Evolutionary conservation across 2,329 filamentous ascomycete species (phyloP), one percentile per base, ranked within the genome.

Genomic region (Aureobasidium sp.): DNA sequence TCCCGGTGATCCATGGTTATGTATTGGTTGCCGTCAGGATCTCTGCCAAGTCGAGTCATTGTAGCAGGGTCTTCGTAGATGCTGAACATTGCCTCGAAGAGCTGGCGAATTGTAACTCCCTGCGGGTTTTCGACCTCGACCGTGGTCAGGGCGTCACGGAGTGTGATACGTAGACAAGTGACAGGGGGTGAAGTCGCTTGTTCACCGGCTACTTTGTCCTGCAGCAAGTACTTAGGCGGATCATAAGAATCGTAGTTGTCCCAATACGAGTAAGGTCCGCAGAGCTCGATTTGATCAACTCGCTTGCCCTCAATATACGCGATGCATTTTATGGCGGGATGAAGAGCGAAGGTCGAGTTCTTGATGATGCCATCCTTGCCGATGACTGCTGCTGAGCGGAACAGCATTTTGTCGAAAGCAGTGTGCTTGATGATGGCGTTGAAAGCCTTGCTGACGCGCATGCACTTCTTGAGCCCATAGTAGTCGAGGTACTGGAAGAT

Each of bases 391-490:
- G 44, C 7, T 9, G 44, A 47, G 14, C 44, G 44, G 25, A 47
- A 47, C 14, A 47, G 25, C 12, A 20, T 9, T 29, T 9, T 47
- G 25, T 29, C 44, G 44, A 47, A 29, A 47, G n/a, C 6, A 14
- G 44, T 27, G 15, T 47, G 44, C 25, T 29, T 47, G 44, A 29
- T 47, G 12, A 29, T 47, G 25, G 44, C 44, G 9, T 29, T 29
- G 25, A 47, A 47, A 6, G 44, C 25, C 29, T 51, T 51, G 29
- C 22, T 51, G 48, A 36, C 29, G 15, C 48, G 48, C 29, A 20
- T 51, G 29, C 29, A 51, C 17, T 25, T 34, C 17, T 51, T 51
- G 27, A 51, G 15, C 8, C 6, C 48, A 25, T n/a, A 22, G 9
- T 36, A 51, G 27, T 34, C 27, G 17, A 51, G 17, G 48, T 51